These are phyloP conservation scores for Trichosphaerium sp. DNA, from an alignment of 78 protist genomes.

Conservation along the genomic window DNA sequence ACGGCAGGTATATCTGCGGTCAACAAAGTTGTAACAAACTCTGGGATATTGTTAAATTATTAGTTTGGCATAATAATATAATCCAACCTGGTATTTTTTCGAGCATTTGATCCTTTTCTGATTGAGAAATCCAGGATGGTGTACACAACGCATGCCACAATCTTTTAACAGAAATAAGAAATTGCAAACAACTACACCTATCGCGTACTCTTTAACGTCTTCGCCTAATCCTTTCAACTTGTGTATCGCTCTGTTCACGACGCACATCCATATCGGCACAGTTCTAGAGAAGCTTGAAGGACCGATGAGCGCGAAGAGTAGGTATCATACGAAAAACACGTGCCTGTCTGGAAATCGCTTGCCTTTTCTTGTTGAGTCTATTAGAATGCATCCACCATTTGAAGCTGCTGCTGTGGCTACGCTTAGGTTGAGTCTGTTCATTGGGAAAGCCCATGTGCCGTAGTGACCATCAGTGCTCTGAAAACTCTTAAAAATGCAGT, in stretches of 20 bases:
- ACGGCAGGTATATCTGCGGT: too few species aligned
- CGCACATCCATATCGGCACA: constrained; percentile 36
- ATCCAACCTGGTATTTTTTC: constrained; percentile 3
- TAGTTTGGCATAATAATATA: neutral
- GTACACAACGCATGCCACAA: constrained; percentile 1
- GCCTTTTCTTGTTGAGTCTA: constrained; percentile 47
- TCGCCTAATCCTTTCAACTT: neutral
- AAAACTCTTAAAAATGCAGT: neutral
- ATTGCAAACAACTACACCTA: neutral
- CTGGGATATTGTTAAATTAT: too few species aligned
- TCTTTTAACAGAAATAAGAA: neutral
- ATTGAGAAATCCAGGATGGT: constrained; percentile 17
- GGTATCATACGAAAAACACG: too few species aligned
- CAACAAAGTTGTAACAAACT: too few species aligned
- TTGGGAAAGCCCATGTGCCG: constrained; percentile 41
- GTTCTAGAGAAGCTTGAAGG: constrained; percentile 32
- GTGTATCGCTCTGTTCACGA: constrained; percentile 13
- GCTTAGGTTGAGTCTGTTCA: constrained; percentile 17
- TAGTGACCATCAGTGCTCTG: constrained; percentile 56
- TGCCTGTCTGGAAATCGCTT: constrained; percentile 51
- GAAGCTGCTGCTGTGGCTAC: neutral
- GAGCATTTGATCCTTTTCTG: constrained; percentile 13
- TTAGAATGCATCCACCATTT: neutral
- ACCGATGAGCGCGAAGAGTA: too few species aligned
- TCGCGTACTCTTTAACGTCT: too few species aligned